Conservation (phyloP, 2,329 filamentous ascomycete genomes). For the Xylaria sp. region DNA sequence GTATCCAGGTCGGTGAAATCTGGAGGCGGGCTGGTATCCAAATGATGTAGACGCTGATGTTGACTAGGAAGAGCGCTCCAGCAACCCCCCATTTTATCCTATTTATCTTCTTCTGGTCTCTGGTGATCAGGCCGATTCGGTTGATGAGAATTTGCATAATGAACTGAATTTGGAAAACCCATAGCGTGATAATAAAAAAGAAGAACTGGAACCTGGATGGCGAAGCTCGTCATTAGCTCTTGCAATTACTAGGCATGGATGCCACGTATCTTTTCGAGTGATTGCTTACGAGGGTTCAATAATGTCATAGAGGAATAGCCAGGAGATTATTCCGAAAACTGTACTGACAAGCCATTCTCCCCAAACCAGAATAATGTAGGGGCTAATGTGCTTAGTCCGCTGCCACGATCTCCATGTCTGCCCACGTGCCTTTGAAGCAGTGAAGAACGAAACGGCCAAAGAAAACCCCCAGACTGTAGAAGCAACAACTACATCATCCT, state of each 20-base stretch:
- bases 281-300: background rate
- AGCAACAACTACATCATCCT: background rate
- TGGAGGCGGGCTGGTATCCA: background rate
- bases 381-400: background rate
- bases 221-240: background rate
- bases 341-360: background rate
- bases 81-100: background rate
- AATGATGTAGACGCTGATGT: background rate
- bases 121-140: background rate
- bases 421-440: background rate
- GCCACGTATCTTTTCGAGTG: background rate
- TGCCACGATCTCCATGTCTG: background rate
- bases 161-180: background rate
- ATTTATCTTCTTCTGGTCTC: background rate
- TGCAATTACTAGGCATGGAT: background rate
- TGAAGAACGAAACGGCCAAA: background rate
- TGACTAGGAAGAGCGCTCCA: background rate
- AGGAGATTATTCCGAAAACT: background rate
- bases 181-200: background rate
- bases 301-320: background rate
- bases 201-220: background rate
- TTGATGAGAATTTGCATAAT: background rate
- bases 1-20: background rate
- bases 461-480: background rate
- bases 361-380: background rate